These are phyloP conservation scores for Ceratocystiopsis brevicomis DNA, from an alignment of 2,329 filamentous ascomycete species.

Conservation along the genomic window DNA sequence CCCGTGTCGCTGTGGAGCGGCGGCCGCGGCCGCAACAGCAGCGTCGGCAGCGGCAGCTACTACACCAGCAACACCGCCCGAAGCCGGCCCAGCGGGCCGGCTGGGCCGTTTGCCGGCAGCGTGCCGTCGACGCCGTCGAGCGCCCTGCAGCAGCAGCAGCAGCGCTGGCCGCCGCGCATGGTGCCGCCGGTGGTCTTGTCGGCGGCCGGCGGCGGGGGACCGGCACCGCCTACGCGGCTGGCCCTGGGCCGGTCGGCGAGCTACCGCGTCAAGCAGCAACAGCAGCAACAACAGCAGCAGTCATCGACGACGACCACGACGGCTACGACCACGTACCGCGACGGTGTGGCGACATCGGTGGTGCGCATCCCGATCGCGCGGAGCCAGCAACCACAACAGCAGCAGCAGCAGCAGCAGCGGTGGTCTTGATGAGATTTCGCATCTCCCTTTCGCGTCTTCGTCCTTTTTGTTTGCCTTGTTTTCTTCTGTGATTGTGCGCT, in stretches of 20 bases:
- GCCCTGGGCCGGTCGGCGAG: too few species aligned
- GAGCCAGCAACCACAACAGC: background rate
- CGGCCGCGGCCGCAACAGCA: background rate
- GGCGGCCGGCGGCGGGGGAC: background rate
- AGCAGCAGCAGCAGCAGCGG: background rate
- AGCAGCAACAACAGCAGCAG: background rate
- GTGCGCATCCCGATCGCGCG: conserved; percentile 7
- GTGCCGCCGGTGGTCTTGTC: background rate
- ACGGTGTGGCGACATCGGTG: conserved; percentile 2
- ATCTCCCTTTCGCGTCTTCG: background rate
- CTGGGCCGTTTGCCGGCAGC: background rate
- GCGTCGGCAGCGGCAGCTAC: background rate
- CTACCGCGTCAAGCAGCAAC: background rate
- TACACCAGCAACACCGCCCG: background rate
- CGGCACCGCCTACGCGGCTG: too few species aligned
- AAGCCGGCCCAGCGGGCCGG: background rate
- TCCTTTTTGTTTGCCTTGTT: background rate
- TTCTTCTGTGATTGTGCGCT: background rate
- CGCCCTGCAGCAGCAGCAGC: background rate
- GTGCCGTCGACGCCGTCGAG: background rate
- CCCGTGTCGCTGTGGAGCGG: conserved; percentile 2
- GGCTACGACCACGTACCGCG: conserved; percentile 2
- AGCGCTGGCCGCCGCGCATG: background rate
- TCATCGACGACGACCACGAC: background rate
- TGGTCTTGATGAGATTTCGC: too few species aligned